Base-by-base conservation (phyloP, 192 early-diverging fungal species). In the Backusella circina region DNA sequence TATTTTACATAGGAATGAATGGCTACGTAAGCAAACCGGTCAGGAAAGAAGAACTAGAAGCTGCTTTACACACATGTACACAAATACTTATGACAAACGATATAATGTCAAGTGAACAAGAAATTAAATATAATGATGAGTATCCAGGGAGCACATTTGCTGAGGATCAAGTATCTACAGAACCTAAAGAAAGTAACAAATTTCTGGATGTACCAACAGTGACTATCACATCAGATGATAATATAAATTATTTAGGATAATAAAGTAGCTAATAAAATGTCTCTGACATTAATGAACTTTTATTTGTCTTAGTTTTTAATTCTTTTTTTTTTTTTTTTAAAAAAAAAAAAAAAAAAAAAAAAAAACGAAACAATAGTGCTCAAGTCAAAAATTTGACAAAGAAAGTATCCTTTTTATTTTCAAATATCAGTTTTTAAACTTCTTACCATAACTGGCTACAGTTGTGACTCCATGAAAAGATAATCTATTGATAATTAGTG, bases 21-120 rank as follows among this genome's bases (percentile, higher is more conserved):
- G 84, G 79, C n/a, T 87, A 84, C 57, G 80, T 87, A 0, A 82
- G 82, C 57, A 87, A 87, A 30, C 86, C 86, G 0, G 79, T 85
- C 8, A 72, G 79, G 54, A 86, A 86, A 67, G 81, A 86, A 67
- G 85, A 86, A 47, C 37, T 86, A 2, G 75, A 76, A 33, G 50
- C 51, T 13, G 67, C 75, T 3, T 30, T 76, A 41, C 67, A 71
- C 32, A 71, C 44, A 6, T 76, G 23, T 32, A 76, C 68, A 7
- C 67, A 76, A 26, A 12, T 61, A 61, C 26, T 61, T 3, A 61
- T 61, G 54, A 61, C 54, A 28, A 4, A 28, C 10, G 54, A 61
- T 51, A 8, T 9, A 51, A 51, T 21, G 10, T 2, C 10, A 2
- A 10, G 9, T 10, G 54, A 61, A 9, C 21, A 61, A 12, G 21